Conservation (phyloP, 2,329 filamentous ascomycete species). For the Akanthomyces dipterigenus region DNA sequence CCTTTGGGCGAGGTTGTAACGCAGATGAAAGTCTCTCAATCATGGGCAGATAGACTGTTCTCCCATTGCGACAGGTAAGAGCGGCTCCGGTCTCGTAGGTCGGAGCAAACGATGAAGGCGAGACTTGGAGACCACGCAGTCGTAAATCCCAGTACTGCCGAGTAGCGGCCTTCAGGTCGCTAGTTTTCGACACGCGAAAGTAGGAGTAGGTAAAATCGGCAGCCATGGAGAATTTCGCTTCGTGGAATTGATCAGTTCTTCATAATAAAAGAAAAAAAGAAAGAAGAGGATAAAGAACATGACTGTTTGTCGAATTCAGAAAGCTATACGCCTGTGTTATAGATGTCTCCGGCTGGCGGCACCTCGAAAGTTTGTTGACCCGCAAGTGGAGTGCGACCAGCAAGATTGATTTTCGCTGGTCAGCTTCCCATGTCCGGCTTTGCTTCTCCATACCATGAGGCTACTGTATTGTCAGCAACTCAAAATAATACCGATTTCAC, state of each 20-base stretch:
- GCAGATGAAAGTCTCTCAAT: slow-evolving; percentile 8
- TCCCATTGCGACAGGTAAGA: not conserved
- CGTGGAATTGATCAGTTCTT: not conserved
- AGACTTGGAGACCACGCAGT: not conserved
- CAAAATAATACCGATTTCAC: not conserved
- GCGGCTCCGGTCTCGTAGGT: not conserved
- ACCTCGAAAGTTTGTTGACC: not conserved
- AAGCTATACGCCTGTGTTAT: not conserved
- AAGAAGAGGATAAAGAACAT: too few relatives aligned
- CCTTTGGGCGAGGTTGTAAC: not conserved
- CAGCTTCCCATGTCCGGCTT: not conserved
- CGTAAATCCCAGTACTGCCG: not conserved
- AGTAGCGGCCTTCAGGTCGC: not conserved
- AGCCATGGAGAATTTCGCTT: not conserved
- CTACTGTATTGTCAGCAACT: not conserved
- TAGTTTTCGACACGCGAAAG: not conserved
- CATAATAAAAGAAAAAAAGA: not conserved
- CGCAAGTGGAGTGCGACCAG: not conserved
- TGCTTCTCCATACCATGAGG: not conserved
- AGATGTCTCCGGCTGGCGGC: not conserved
- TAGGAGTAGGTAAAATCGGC: not conserved
- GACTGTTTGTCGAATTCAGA: too few relatives aligned
- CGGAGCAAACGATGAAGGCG: not conserved
- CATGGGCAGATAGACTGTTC: not conserved
- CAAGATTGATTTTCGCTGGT: not conserved